These are phyloP conservation scores for Plasmodium blacklocki DNA, from an alignment of 169 alveolate genomes.

Conservation along the genomic window DNA sequence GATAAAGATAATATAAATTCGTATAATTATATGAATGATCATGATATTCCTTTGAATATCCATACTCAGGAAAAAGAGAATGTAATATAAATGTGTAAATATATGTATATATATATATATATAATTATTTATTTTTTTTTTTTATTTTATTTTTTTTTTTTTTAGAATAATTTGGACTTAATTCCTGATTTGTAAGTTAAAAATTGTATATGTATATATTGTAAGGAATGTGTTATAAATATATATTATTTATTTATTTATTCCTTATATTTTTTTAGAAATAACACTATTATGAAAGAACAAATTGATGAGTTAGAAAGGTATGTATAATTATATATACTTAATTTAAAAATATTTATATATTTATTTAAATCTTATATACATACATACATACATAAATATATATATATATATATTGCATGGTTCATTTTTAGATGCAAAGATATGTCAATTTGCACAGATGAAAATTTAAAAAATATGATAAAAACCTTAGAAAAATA, in stretches of 20 bases:
- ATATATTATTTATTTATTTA: not conserved
- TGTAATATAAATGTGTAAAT: slow-evolving; percentile 23
- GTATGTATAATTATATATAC: slow-evolving; percentile 10
- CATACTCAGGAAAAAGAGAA: slow-evolving; percentile 1
- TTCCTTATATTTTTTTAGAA: slow-evolving; percentile 12
- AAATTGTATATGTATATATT: slow-evolving; percentile 3
- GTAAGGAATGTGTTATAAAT: not conserved
- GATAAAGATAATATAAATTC: slow-evolving; percentile 1
- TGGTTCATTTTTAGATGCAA: slow-evolving; percentile 52
- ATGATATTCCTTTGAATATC: not conserved
- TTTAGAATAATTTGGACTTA: slow-evolving; percentile 1
- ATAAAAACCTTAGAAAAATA: slow-evolving; percentile 61
- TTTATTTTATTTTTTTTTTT: slow-evolving; percentile 8
- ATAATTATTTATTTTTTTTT: not conserved
- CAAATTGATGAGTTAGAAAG: slow-evolving; percentile 52
- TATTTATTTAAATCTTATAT: not conserved
- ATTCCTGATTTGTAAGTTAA: slow-evolving; percentile 48
- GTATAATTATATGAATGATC: slow-evolving; percentile 5
- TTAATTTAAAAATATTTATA: not conserved
- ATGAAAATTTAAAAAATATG: slow-evolving; percentile 63
- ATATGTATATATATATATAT: slow-evolving; percentile 6
- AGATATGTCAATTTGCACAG: slow-evolving; percentile 66
- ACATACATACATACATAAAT: not conserved
- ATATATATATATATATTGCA: slow-evolving; percentile 8
- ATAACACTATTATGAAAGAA: slow-evolving; percentile 27